Evolutionary conservation across 2,329 filamentous ascomycete genomes (phyloP), one percentile per base, ranked within the genome.

Genomic region (Dothiorella sarmentorum): DNA sequence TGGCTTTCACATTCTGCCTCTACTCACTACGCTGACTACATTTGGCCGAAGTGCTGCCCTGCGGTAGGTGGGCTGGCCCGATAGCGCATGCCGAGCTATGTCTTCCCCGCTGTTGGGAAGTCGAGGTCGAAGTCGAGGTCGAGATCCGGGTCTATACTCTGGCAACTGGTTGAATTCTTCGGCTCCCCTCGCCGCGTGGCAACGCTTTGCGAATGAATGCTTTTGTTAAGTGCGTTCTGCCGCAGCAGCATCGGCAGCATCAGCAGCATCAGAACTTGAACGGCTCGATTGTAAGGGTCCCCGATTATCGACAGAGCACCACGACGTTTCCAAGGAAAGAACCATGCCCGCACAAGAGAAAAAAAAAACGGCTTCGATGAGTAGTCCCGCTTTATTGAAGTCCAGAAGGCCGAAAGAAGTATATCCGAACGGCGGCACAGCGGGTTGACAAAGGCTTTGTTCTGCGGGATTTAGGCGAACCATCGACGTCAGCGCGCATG

Each of bases 401-500:
- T 15, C 49, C 33, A 40, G 49, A 38, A 22, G n/a, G 4, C 31
- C 47, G 31, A 22, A 52, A 13, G 4, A 27, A n/a, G 47, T n/a
- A 37, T 38, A 31, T 52, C 47, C 47, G 47, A 40, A 24, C 29
- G 49, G 49, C 49, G 35, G n/a, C n/a, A n/a, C n/a, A n/a, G n/a
- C n/a, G n/a, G n/a, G 22, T 53, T 53, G 49, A 40, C 22, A 29
- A 18, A 5, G 49, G 5, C 6, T 5, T 38, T 17, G 47, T 37
- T 18, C 33, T 40, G 49, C 49, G 49, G 11, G 33, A 53, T 53
- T 53, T 27, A 53, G 49, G 49, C 49, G 20, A 11, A 33, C 33
- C 35, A 29, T 10, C 42, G 55, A 58, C 55, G 55, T 58, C 55
- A 58, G 55, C 24, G 55, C 40, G 55, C 55, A n/a, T 47, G 13